Base-by-base conservation (phyloP, 805 yeast genomes). In the Teunomyces kruisii region DNA sequence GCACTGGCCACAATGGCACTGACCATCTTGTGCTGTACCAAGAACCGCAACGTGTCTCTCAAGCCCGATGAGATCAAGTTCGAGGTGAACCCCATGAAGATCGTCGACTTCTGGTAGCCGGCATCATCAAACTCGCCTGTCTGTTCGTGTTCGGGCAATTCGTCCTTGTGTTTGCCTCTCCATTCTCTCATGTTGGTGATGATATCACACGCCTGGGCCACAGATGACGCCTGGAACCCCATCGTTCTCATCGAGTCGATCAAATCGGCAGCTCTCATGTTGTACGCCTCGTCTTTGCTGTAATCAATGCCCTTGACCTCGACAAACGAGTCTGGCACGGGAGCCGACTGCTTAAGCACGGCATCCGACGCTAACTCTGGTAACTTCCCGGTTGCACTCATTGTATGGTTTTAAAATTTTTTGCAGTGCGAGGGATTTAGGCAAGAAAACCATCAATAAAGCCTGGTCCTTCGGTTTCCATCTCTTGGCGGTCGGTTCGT, bases 1-100 rank as follows among this genome's bases (percentile, higher is more conserved):
- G 97, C 99, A 50, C 92, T 80, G n/a, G 98, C 86, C 40, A 94
- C 99, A 57, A 94, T 81, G 13, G 96, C 98, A 57, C 90, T 86
- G 37, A 94, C 96, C 80, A 86, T 87, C 67, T 90, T 92, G 71
- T 95, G 84, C 67, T 95, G 96, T 27, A 90, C 98, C 56, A 94
- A 76, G 63, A 75, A 92, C 61, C 94, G 79, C 54, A 94, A 71
- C 26, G 97, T 89, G 58, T 91, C 96, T 67, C 99, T 81, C 47
- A 91, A 70, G 36, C 99, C 99, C 4, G 96, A 87, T 32, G 96
- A 86, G 57, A 94, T 94, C 72, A 94, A 79, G 67, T 94, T 94
- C 8, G 98, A 92, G 37, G 99, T 94, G 70, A 86, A 94, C 30
- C 99, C 99, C 79, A 94, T 75, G 61, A 94, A 94, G 42, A 94